Evolutionary conservation across 2,329 filamentous ascomycete species (phyloP), one percentile per base, ranked within the genome.

Genomic region (Sordariomycetes sp.): DNA sequence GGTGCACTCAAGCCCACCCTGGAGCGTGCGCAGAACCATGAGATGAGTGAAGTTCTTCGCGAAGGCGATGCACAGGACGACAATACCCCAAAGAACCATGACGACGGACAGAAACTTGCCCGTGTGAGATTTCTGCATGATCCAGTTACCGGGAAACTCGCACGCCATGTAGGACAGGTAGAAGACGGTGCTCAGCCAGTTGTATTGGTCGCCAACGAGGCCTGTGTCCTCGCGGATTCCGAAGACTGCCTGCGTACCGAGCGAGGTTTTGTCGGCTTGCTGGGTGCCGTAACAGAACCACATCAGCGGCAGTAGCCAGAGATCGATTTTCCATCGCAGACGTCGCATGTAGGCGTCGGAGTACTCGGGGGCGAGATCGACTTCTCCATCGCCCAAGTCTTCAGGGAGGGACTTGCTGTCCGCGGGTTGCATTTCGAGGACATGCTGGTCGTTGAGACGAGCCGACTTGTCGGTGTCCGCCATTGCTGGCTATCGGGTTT

Each of bases 111-210:
- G 35, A 12, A 55, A 49, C 25, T 48, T 50, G 20, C 57, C 56
- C 0, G 51, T 50, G 8, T 56, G 48, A 41, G 50, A 54, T 21
- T 54, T 51, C 47, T 60, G 51, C 40, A 55, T 46, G 2, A 54
- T 36, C 37, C 44, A 54, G 29, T 52, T 54, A 4, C 39, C 43
- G 0, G 49, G 50, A 3, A 39, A 42, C 42, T 55, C 51, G 36
- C 41, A 48, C 6, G 50, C 39, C 33, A 51, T 30, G 38, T 48
- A 52, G 4, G 51, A 39, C 4, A 53, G 40, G 21, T 55, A 55
- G 30, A 55, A 54, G 18, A 47, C 40, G 7, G 48, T 51, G 34
- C 39, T 50, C 16, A 54, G 39, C 46, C 48, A 55, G 35, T 48
- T 49, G 39, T 46, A 54, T 35, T 56, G 46, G 24, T 54, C 35